Conservation (phyloP, 108 stramenopile genomes). For the Nannochloropsis salina region DNA sequence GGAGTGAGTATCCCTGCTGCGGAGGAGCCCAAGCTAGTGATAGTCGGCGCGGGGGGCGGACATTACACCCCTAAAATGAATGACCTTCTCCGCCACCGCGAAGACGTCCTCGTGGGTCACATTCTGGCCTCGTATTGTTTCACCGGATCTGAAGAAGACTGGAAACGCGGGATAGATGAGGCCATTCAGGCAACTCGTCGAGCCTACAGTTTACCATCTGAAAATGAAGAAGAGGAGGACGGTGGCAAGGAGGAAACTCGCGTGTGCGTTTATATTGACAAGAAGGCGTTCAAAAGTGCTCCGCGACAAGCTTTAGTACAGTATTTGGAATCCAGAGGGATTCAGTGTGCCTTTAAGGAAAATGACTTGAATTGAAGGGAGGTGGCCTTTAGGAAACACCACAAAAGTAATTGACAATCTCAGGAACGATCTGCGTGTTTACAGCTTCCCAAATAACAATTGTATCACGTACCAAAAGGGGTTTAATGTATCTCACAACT, state of each 20-base stretch:
- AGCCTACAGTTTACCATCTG: neutral
- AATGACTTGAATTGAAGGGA: neutral
- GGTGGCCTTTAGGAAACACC: no score
- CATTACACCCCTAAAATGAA: slow-evolving; percentile 15
- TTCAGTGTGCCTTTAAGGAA: neutral
- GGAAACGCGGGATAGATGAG: neutral
- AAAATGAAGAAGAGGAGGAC: neutral
- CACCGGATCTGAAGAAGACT: neutral
- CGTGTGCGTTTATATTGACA: neutral
- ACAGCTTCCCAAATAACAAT: no score
- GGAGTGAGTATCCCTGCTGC: neutral
- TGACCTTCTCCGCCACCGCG: neutral
- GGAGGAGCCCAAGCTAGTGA: neutral
- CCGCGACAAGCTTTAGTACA: slow-evolving; percentile 9
- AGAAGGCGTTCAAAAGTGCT: neutral
- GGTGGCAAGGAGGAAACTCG: neutral
- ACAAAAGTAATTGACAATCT: no score
- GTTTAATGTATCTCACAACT: no score
- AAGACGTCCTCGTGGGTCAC: neutral
- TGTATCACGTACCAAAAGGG: no score
- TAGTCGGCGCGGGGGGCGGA: neutral
- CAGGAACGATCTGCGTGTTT: no score
- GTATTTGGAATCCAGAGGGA: neutral
- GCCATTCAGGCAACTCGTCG: neutral
- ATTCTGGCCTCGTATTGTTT: neutral